Base-by-base conservation (phyloP, 345 rosid genomes). In the Mallotus nudiflorus region DNA sequence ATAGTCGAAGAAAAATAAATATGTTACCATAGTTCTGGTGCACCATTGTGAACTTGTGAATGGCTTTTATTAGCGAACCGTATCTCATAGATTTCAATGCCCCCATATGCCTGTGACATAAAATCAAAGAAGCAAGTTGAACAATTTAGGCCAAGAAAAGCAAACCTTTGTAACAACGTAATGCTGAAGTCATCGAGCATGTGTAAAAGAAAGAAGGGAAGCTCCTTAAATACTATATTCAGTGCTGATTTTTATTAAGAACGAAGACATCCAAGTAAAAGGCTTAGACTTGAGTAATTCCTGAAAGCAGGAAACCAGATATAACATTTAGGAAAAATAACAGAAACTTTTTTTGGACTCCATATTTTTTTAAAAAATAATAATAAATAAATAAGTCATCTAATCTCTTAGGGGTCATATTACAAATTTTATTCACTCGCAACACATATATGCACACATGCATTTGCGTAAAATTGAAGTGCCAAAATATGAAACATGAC, bases 11-110 rank as follows among this genome's bases (percentile, higher is more conserved):
- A 66, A 54, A 12, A 51, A n/a, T n/a, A n/a, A n/a, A n/a, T n/a
- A n/a, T 71, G 85, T 77, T 83, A 84, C 99, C 99, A 42, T 90
- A 88, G 66, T 92, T 92, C 80, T 90, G 99, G 62, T 42, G 84
- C 56, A 92, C 91, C 74, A 66, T 77, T 5, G 96, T 95, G 84
- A 88, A 90, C 65, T 82, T 89, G 87, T 85, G 80, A 50, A 95
- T 82, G 53, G 91, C 92, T 71, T 90, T 95, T 35, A 85, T 35
- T 3, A 95, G 83, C 49, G 88, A 82, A 69, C 96, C 98, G 37
- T 83, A 74, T 67, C 73, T 85, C 89, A 82, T 80, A 63, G 86
- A 85, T 74, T 84, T 85, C 84, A 92, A 76, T 22, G 96, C 64
- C 65, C 99, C 96, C 96, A 90, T 92, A 70, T 90, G 96, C 55